phyloP scores from a whole-genome alignment of 2,329 filamentous ascomycete genomes.

The Alternaria arbusti region DNA sequence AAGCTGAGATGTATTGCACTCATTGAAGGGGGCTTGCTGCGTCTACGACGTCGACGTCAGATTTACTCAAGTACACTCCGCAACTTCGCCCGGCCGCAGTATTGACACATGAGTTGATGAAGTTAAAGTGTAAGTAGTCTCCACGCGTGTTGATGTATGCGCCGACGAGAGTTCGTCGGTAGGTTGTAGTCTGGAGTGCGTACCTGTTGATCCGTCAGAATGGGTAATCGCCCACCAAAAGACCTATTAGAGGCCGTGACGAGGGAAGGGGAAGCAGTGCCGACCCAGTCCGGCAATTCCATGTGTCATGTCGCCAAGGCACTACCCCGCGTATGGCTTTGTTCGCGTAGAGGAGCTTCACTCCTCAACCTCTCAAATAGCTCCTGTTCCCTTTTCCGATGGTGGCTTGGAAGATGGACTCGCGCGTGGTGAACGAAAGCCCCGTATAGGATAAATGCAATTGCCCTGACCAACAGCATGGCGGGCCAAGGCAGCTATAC shows the following conservation, averaged over 20 bases:
- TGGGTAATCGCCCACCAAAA: background rate
- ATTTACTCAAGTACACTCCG: no score
- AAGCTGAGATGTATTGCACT: background rate
- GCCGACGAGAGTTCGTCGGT: background rate
- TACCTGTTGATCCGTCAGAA: background rate
- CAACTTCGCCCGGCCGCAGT: no score
- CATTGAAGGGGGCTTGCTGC: no score
- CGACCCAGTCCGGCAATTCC: background rate
- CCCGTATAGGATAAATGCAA: background rate
- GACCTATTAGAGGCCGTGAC: background rate
- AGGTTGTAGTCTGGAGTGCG: background rate
- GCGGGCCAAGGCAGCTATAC: background rate
- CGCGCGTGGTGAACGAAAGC: background rate
- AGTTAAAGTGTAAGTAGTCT: background rate
- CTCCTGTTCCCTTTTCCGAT: background rate
- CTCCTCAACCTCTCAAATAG: background rate
- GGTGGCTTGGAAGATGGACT: background rate
- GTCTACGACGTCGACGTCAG: no score
- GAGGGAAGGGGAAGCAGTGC: background rate
- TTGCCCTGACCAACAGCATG: background rate
- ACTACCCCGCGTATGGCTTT: background rate
- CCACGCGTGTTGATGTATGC: background rate
- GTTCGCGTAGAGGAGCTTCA: background rate
- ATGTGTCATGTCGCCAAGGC: constrained; percentile 2
- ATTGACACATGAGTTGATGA: no score